phyloP scores from a whole-genome alignment of 352 stramenopile genomes.

The Salisapilia sapeloensis region DNA sequence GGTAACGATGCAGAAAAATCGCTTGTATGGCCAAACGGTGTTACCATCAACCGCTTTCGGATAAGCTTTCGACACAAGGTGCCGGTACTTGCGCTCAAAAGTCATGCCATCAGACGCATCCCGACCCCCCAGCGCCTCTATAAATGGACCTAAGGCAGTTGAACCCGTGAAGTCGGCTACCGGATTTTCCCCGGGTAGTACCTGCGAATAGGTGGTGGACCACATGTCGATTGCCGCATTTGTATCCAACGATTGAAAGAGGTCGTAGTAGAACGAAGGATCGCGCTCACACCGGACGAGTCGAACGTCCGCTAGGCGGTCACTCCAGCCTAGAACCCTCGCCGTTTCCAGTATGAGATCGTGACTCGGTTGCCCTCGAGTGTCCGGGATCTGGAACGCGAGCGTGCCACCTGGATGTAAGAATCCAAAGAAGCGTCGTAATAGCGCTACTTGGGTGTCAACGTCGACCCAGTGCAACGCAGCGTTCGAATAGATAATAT shows the following conservation, averaged over 20 bases:
- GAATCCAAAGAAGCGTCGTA: conserved; percentile 30
- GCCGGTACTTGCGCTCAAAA: conserved; percentile 41
- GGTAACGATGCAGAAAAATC: no score
- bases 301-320: conserved; percentile 24
- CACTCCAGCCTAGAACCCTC: conserved; percentile 13
- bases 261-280: conserved; percentile 49
- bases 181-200: conserved; percentile 39
- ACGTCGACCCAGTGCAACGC: conserved; percentile 45
- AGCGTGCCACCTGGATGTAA: conserved; percentile 51
- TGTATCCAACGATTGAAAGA: conserved; percentile 13
- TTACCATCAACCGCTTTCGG: no score
- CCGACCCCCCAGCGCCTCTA: conserved; percentile 24
- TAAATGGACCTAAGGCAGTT: conserved; percentile 33
- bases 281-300: conserved; percentile 56
- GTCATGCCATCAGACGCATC: conserved; percentile 6
- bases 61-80: no score
- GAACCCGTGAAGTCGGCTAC: conserved; percentile 54
- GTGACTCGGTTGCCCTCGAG: conserved; percentile 32
- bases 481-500: conserved; percentile 63
- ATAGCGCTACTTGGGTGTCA: conserved; percentile 21
- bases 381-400: conserved; percentile 63
- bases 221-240: conserved; percentile 27
- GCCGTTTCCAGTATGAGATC: conserved; percentile 34
- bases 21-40: no score
- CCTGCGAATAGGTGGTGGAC: conserved; percentile 34